Base-by-base conservation (phyloP, 2,329 filamentous ascomycete genomes). In the Botrytis medusae region DNA sequence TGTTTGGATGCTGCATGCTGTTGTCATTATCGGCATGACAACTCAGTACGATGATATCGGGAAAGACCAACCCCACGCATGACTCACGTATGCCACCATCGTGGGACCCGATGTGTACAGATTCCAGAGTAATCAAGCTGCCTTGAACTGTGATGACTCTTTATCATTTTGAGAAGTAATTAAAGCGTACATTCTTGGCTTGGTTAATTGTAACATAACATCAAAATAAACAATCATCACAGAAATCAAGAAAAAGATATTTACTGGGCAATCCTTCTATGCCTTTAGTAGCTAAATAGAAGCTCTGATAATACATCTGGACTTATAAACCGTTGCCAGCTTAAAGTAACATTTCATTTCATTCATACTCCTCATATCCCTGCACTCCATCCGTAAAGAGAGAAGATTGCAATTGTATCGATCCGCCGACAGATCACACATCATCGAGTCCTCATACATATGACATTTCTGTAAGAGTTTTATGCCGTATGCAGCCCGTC, bases 241-340 rank as follows among this genome's bases (percentile, higher is more conserved):
- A 68, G 22, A 32, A 42, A 32, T 42, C 34, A 32, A 32, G 18
- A 57, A 68, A 18, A 57, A 32, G 10, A 54, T 74, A 72, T 44
- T 54, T 78, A 79, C 78, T 78, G 77, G 77, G 78, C 79, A 80
- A 80, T 76, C 71, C 69, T 74, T 80, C 78, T 80, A 79, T 79
- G 78, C 79, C 79, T 79, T 81, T 79, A 74, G 71, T 75, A 79
- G 76, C 76, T 79, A 79, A 79, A 60, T 20, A 42, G 75, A 77
- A 74, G 65, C 70, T 75, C 71, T 72, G 72, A 76, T 78, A 75
- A 71, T 79, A 78, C 76, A 79, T 72, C 77, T 77, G 76, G 77
- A 70, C 76, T 77, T 77, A 76, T 74, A 42, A 68, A 57, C 32
- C 69, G 69, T 72, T 74, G 72, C 68, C 72, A 73, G 73, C 37